Base-by-base conservation (phyloP, 2,329 filamentous ascomycete species). In the Penicillium fuscoglaucum region DNA sequence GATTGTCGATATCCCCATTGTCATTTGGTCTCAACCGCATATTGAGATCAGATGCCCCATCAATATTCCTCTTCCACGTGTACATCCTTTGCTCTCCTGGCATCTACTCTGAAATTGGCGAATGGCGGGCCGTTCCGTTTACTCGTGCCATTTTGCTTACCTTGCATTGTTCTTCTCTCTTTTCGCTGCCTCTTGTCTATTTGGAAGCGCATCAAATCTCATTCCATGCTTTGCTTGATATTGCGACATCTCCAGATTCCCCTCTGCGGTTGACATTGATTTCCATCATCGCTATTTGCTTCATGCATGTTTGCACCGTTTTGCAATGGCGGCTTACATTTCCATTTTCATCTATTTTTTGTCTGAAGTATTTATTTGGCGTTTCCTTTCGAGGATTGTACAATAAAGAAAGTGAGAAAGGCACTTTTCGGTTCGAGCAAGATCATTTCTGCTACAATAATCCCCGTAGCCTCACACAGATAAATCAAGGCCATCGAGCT, bases 41-140 rank as follows among this genome's bases (percentile, higher is more conserved):
- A 61, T 62, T 52, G 66, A 65, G 64, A 65, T 70, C 55, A 54
- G 52, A 58, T 59, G 55, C 52, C 41, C n/a, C 46, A 46, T 67
- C 58, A 52, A 57, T 57, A 65, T 39, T 52, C 44, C 37, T 57
- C 51, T 56, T 55, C 28, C 39, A 57, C 59, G 52, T 63, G 57
- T 64, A 60, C 46, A 63, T 63, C 40, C 57, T 61, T 50, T 52
- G 43, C 39, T 58, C 41, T 51, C 37, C 43, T 33, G 52, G 46
- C 55, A 59, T 37, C 19, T 51, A 52, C 50, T 53, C 43, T 52
- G 50, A 61, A 24, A 47, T 52, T 51, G 57, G 56, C 50, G 48
- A 61, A 55, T 54, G 52, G 52, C 33, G 37, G 58, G 26, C 40
- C 43, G 56, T 50, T 55, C 40, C 57, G 33, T 40, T 57, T 49